Conservation (phyloP, 768 basidiomycete genomes). For the Leccinellum rugosiceps region DNA sequence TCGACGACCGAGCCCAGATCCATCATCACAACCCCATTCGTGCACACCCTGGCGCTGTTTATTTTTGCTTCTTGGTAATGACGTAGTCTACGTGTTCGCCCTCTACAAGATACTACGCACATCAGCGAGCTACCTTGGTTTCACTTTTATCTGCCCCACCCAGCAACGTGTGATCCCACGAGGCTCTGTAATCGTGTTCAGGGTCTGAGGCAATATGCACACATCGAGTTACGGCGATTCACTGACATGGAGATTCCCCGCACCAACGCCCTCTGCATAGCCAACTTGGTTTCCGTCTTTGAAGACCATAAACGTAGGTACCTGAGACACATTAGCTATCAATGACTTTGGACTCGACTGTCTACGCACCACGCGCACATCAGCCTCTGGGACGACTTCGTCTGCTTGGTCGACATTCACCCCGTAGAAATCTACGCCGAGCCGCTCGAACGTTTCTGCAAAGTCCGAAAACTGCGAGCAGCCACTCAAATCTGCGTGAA, state of each 20-base stretch:
- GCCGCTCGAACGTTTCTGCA: conserved; percentile 23
- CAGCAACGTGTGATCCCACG: conserved; percentile 16
- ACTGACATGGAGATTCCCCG: conserved; percentile 25
- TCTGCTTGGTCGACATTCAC: conserved; percentile 65
- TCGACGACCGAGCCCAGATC: too few species aligned
- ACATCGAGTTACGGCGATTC: conserved; percentile 6
- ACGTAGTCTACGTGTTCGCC: too few species aligned
- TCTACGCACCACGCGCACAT: conserved; percentile 54
- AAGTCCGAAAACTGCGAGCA: conserved; percentile 10
- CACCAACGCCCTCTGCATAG: conserved; percentile 24
- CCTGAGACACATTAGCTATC: conserved; percentile 1
- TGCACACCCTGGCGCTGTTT: background rate
- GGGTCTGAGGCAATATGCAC: background rate
- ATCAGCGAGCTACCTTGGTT: too few species aligned
- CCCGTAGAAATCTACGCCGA: conserved; percentile 60
- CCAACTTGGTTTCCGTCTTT: conserved; percentile 30
- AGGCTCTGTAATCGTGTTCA: conserved; percentile 17
- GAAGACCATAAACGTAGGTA: conserved; percentile 30
- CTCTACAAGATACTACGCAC: too few species aligned
- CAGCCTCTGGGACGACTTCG: conserved; percentile 54
- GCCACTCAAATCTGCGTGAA: conserved; percentile 15
- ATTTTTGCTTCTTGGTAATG: background rate
- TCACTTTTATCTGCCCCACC: too few species aligned
- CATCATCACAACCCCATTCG: too few species aligned
- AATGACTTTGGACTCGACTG: background rate